Percentiles rank a stretch among this genome's conserved stretches.
Conservation (phyloP, 1,139 yeast species). For the Blastobotrys buckinghamii region DNA sequence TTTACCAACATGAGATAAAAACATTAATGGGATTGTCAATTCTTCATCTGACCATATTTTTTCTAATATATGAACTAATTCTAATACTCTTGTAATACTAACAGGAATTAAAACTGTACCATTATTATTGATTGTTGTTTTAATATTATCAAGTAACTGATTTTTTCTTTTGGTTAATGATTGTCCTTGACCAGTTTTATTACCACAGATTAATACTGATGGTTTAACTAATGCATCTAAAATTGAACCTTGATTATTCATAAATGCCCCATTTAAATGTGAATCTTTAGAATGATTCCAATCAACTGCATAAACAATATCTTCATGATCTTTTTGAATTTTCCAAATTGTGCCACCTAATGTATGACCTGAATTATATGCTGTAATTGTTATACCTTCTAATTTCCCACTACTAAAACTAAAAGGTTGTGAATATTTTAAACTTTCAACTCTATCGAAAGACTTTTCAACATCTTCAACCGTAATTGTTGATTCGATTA, state of each 20-base stretch:
- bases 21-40: constrained; percentile 56
- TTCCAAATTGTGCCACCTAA: constrained; percentile 92
- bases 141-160: constrained; percentile 50
- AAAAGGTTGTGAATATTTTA: constrained; percentile 74
- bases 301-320: constrained; percentile 78
- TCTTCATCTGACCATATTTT: constrained; percentile 50
- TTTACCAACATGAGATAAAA: constrained; percentile 73
- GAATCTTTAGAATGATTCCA: constrained; percentile 95
- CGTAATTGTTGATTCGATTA: constrained; percentile 53
- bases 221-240: constrained; percentile 68
- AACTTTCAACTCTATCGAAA: constrained; percentile 59
- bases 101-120: constrained; percentile 85
- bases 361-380: constrained; percentile 88
- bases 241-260: constrained; percentile 49
- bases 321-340: constrained; percentile 66
- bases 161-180: constrained; percentile 64
- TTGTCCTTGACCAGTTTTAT: constrained; percentile 58
- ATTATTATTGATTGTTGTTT: constrained; percentile 57
- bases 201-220: constrained; percentile 73
- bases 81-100: constrained; percentile 76
- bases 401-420: constrained; percentile 37
- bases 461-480: constrained; percentile 72
- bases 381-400: constrained; percentile 66
- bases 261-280: constrained; percentile 73
- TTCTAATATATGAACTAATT: constrained; percentile 67